A percentile compares a stretch with the other conserved stretches of the same genome.
phyloP scores from a whole-genome alignment of 1,284 basidiomycete species.

The Cutaneotrichosporon dermatis region DNA sequence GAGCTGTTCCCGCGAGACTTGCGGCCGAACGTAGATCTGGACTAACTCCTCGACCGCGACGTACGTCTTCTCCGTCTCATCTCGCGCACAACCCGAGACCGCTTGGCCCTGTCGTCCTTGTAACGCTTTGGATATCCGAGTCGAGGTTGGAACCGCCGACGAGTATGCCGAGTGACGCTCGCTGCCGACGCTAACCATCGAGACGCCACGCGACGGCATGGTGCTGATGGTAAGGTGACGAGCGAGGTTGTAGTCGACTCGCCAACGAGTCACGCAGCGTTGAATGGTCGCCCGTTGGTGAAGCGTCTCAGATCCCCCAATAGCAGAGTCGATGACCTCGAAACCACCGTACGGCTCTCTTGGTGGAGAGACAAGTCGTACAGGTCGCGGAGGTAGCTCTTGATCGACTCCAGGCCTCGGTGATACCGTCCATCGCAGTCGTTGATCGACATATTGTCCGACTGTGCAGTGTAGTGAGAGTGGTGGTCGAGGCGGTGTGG shows the following conservation, averaged over 20 bases:
- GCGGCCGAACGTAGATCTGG: slow-evolving; percentile 93
- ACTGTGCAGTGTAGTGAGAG: background rate
- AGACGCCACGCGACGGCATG: slow-evolving; percentile 20
- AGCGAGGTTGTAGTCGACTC: slow-evolving; percentile 7
- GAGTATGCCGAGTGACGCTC: slow-evolving; percentile 17
- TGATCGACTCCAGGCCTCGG: slow-evolving; percentile 72
- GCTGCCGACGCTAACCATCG: slow-evolving; percentile 22
- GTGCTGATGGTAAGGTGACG: slow-evolving; percentile 3
- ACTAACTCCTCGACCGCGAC: slow-evolving; percentile 90
- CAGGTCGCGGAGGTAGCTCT: slow-evolving; percentile 92
- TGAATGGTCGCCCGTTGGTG: background rate
- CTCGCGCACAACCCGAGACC: slow-evolving; percentile 72
- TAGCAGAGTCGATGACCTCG: slow-evolving; percentile 23
- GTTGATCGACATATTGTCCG: slow-evolving; percentile 14
- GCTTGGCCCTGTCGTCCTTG: slow-evolving; percentile 79
- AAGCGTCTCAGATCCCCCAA: background rate
- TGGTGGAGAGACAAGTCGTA: slow-evolving; percentile 63
- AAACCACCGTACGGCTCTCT: slow-evolving; percentile 43
- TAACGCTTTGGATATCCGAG: slow-evolving; percentile 56
- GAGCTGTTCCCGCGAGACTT: slow-evolving; percentile 56
- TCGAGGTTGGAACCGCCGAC: slow-evolving; percentile 52
- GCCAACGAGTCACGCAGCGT: slow-evolving; percentile 10
- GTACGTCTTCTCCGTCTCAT: slow-evolving; percentile 93
- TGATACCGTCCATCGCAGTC: slow-evolving; percentile 35
- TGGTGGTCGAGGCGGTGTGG: background rate